phyloP scores from a whole-genome alignment of 176 grass and related monocot genomes.

The Carex myosuroides region DNA sequence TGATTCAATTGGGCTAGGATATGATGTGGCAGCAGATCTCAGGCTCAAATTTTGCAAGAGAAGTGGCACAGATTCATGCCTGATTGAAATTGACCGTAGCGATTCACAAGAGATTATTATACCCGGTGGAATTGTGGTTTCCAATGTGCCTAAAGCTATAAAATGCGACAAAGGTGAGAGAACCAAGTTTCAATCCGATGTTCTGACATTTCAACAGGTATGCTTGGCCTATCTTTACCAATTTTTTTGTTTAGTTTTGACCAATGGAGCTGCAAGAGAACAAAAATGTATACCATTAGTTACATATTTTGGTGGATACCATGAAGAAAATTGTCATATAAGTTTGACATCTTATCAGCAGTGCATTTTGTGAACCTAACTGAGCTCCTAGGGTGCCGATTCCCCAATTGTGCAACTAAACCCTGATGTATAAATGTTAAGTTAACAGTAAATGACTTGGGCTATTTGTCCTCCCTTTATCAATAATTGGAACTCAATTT shows the following conservation, averaged over 20 bases:
- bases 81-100: constrained; percentile 62
- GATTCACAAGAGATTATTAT: constrained; percentile 57
- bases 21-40: constrained; percentile 63
- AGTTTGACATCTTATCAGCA: not conserved
- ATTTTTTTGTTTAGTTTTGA: not conserved
- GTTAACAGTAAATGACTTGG: not conserved
- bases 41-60: constrained; percentile 82
- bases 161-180: constrained; percentile 94
- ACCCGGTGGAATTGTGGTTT: constrained; percentile 49
- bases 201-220: constrained; percentile 93
- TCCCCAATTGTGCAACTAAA: not conserved
- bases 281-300: not conserved
- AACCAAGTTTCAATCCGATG: constrained; percentile 69
- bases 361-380: not conserved
- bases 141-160: constrained; percentile 50
- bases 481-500: not conserved
- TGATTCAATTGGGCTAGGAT: constrained; percentile 71
- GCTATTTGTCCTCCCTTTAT: not conserved
- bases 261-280: not conserved
- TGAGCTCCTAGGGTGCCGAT: not conserved
- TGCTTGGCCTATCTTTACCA: not conserved
- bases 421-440: not conserved
- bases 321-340: not conserved
- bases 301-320: not conserved
- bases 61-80: constrained; percentile 32